phyloP scores from a whole-genome alignment of 108 stramenopile genomes.

The Mediolabrus comicus region DNA sequence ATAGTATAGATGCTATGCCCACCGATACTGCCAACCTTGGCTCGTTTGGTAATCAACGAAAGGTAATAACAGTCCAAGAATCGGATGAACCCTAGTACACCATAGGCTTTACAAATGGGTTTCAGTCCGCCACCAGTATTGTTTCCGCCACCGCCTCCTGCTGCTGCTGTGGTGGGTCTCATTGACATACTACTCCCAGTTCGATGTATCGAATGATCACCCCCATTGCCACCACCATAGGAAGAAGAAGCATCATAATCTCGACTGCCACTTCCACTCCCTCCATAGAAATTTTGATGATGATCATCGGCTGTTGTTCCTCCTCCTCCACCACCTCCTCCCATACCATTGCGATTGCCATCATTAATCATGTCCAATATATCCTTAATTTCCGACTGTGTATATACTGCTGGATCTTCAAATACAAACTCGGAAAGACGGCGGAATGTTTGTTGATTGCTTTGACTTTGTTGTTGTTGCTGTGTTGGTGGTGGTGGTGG shows the following conservation, averaged over 20 bases:
- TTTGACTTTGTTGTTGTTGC: slow-evolving; percentile 14
- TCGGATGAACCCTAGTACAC: slow-evolving; percentile 91
- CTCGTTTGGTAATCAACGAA: slow-evolving; percentile 92
- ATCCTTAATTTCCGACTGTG: slow-evolving; percentile 76
- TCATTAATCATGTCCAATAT: slow-evolving; percentile 90
- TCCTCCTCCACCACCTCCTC: slow-evolving; percentile 10
- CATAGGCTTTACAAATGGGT: slow-evolving; percentile 86
- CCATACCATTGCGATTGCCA: slow-evolving; percentile 52
- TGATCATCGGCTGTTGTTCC: slow-evolving; percentile 6
- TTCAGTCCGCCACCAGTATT: slow-evolving; percentile 58
- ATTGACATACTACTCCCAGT: background rate
- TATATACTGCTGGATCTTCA: slow-evolving; percentile 83
- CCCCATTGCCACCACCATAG: background rate
- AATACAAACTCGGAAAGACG: slow-evolving; percentile 69
- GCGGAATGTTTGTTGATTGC: slow-evolving; percentile 55
- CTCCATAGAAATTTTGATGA: slow-evolving; percentile 2
- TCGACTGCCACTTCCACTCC: background rate
- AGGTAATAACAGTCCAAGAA: slow-evolving; percentile 98
- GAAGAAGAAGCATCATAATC: slow-evolving; percentile 1
- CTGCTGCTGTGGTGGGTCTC: background rate
- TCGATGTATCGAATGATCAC: background rate
- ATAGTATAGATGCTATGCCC: slow-evolving; percentile 96
- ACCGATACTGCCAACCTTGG: slow-evolving; percentile 94
- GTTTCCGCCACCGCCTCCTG: background rate
- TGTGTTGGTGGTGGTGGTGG: slow-evolving; percentile 4